Percentiles rank a stretch among this genome's conserved stretches.
Conservation (phyloP, 192 early-diverging fungal genomes). For the Coemansia asiatica region DNA sequence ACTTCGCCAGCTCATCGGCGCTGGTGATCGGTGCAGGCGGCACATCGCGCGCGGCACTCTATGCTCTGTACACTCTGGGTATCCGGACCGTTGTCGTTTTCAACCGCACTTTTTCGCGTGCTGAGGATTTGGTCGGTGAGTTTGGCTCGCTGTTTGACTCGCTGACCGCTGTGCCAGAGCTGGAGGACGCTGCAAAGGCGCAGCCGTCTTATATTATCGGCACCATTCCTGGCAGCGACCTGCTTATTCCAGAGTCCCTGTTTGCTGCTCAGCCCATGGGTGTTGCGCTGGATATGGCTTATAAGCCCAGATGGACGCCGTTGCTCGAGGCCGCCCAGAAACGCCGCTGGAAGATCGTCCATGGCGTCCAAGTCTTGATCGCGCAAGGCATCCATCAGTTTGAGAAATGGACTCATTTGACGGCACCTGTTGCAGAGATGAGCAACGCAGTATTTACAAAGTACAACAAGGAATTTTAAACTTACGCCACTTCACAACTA, state of each 20-base stretch:
- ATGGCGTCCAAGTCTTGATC: conserved; percentile 86
- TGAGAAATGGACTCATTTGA: conserved; percentile 69
- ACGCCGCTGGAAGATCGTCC: conserved; percentile 66
- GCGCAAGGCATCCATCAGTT: conserved; percentile 94
- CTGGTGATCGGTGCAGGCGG: conserved; percentile 94
- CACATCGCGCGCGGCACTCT: conserved; percentile 87
- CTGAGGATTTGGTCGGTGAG: conserved; percentile 61
- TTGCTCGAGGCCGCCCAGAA: conserved; percentile 64
- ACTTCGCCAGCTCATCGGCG: conserved; percentile 50
- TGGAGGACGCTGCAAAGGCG: conserved; percentile 35
- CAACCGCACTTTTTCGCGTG: conserved; percentile 84
- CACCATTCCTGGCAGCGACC: conserved; percentile 82
- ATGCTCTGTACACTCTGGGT: conserved; percentile 74
- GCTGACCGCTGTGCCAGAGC: conserved; percentile 49
- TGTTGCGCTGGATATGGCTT: conserved; percentile 91
- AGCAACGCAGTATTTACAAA: conserved; percentile 37
- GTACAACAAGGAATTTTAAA: conserved; percentile 45
- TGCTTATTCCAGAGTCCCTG: conserved; percentile 58
- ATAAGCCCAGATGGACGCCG: conserved; percentile 83
- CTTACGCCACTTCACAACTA: too few relatives aligned
- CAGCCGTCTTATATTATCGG: conserved; percentile 68
- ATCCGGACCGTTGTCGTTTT: conserved; percentile 70
- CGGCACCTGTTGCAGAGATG: conserved; percentile 35
- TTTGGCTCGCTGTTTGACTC: conserved; percentile 59
- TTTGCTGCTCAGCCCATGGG: conserved; percentile 60